phyloP scores from a whole-genome alignment of 1,284 basidiomycete species.

The Marasmius sp. region DNA sequence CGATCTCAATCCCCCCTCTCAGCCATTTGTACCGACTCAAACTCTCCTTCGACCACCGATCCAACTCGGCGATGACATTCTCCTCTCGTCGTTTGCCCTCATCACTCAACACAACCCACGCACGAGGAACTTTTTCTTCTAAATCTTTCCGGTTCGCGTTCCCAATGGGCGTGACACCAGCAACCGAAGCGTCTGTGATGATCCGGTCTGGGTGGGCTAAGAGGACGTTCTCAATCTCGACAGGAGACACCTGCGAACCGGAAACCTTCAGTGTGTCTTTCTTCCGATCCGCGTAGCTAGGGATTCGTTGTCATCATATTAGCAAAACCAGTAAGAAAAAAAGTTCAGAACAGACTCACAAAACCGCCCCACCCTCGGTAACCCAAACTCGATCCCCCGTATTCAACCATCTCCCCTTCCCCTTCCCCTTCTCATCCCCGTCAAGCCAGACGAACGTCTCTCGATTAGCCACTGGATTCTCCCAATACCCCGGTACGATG shows the following conservation, averaged over 20 bases:
- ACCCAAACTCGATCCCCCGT: slow-evolving; percentile 71
- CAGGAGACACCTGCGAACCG: slow-evolving; percentile 71
- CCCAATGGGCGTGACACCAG: slow-evolving; percentile 55
- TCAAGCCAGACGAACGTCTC: slow-evolving; percentile 60
- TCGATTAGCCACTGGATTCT: neutral
- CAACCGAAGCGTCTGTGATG: slow-evolving; percentile 61
- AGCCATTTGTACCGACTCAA: slow-evolving; percentile 73
- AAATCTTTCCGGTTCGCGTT: slow-evolving; percentile 56
- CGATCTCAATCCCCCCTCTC: slow-evolving; percentile 62
- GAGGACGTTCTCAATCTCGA: slow-evolving; percentile 67
- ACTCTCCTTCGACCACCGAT: slow-evolving; percentile 56
- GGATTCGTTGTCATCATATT: too few species aligned
- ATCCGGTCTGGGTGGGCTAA: slow-evolving; percentile 58
- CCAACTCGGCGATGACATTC: slow-evolving; percentile 44
- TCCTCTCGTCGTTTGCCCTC: slow-evolving; percentile 44
- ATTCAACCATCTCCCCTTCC: slow-evolving; percentile 51
- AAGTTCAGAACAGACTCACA: slow-evolving; percentile 46
- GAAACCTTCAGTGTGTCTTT: slow-evolving; percentile 74
- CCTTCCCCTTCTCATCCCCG: neutral
- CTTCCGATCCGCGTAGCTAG: slow-evolving; percentile 54
- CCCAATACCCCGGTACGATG: neutral
- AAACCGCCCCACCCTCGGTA: slow-evolving; percentile 58
- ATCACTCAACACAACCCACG: slow-evolving; percentile 68
- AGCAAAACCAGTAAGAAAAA: too few species aligned
- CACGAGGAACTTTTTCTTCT: slow-evolving; percentile 68